These are phyloP conservation scores for Trebouxiophyceae sp. DNA, from an alignment of 163 green algal genomes.

Conservation along the genomic window DNA sequence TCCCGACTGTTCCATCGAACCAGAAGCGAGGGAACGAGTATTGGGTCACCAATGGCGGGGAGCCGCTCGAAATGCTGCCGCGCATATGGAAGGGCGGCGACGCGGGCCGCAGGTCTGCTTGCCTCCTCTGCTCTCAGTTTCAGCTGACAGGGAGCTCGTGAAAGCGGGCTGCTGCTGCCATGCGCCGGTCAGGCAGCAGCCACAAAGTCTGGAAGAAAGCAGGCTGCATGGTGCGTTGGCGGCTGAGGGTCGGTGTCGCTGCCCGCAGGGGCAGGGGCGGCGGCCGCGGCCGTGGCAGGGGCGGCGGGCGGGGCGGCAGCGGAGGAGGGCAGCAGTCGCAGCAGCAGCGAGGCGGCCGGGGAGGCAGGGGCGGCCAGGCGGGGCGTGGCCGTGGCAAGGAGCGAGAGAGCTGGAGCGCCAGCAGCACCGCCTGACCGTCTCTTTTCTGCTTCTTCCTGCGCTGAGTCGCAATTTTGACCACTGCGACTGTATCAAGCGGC, in stretches of 20 bases:
- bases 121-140: neutral
- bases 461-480: no score
- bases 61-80: constrained; percentile 4
- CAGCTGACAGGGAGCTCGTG: neutral
- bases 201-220: neutral
- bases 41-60: neutral
- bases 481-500: no score
- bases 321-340: no score
- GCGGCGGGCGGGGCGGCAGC: no score
- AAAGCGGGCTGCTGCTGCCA: no score
- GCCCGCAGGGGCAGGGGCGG: neutral
- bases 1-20: constrained; percentile 1
- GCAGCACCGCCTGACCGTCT: no score
- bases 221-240: neutral
- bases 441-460: no score
- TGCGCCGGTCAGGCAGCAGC: no score
- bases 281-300: neutral
- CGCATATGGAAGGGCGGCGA: constrained; percentile 14
- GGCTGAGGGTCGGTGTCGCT: neutral
- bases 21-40: constrained; percentile 15
- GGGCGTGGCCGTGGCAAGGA: no score
- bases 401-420: no score
- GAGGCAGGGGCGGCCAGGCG: neutral
- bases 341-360: no score
- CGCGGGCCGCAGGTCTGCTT: neutral